phyloP scores from a whole-genome alignment of 345 rosid genomes.

The Arabis alpina region DNA sequence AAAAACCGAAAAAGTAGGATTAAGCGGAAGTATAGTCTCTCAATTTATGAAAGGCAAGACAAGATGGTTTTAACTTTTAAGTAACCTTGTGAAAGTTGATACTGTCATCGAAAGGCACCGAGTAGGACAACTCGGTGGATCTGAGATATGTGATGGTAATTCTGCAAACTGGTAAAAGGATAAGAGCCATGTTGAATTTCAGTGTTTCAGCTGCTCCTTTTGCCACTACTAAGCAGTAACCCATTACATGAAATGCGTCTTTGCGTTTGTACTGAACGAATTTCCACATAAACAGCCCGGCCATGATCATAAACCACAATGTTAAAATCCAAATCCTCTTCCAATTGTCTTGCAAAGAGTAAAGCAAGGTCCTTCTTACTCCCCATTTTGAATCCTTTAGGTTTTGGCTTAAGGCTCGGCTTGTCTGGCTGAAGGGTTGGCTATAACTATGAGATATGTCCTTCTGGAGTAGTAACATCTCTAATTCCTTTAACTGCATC shows the following conservation, averaged over 20 bases:
- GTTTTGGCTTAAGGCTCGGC: slow-evolving; percentile 92
- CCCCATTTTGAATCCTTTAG: slow-evolving; percentile 69
- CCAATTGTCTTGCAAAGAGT: slow-evolving; percentile 81
- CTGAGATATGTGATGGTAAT: slow-evolving; percentile 87
- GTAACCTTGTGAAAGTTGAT: slow-evolving; percentile 93
- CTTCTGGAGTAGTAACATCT: slow-evolving; percentile 84
- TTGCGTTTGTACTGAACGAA: slow-evolving; percentile 72
- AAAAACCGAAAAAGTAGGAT: neutral
- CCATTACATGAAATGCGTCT: slow-evolving; percentile 72
- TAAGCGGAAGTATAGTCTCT: slow-evolving; percentile 6
- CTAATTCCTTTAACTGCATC: slow-evolving; percentile 86
- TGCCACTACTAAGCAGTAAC: slow-evolving; percentile 82
- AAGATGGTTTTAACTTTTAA: neutral
- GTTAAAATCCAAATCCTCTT: slow-evolving; percentile 82
- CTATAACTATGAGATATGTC: slow-evolving; percentile 86
- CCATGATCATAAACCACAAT: slow-evolving; percentile 75
- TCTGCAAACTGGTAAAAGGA: slow-evolving; percentile 90
- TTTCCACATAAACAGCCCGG: slow-evolving; percentile 79
- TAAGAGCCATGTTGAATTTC: slow-evolving; percentile 93
- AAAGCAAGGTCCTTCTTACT: slow-evolving; percentile 49
- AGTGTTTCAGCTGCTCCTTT: slow-evolving; percentile 96
- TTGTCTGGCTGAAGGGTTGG: slow-evolving; percentile 88
- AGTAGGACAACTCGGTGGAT: slow-evolving; percentile 69
- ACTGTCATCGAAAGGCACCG: slow-evolving; percentile 87
- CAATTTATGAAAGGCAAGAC: neutral